These are phyloP conservation scores for Metahyphopichia silvanorum DNA, from an alignment of 805 yeast genomes.

Conservation along the genomic window DNA sequence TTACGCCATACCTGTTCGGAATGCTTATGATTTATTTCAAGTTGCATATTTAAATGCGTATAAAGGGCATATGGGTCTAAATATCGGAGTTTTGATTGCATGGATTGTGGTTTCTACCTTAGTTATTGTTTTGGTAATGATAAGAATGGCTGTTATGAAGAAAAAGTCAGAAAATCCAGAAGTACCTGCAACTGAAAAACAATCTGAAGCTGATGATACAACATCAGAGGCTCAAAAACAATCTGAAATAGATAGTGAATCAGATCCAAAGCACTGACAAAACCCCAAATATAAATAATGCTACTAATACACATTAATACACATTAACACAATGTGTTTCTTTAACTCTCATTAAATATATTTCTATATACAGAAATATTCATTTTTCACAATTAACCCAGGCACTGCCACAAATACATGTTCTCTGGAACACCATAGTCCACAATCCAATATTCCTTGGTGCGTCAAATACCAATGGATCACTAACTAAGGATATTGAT, in stretches of 20 bases:
- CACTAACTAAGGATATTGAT: conserved; percentile 38
- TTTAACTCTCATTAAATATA: neutral
- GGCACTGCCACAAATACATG: conserved; percentile 75
- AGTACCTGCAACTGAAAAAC: conserved; percentile 5
- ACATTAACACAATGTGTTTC: neutral
- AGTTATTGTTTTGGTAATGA: conserved; percentile 24
- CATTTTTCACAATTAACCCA: conserved; percentile 49
- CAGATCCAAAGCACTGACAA: neutral
- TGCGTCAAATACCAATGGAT: conserved; percentile 35
- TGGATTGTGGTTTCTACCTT: conserved; percentile 28
- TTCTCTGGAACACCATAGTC: conserved; percentile 68
- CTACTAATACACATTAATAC: neutral
- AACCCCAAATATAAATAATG: neutral
- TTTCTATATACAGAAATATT: neutral
- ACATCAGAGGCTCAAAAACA: neutral
- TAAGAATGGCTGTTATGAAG: conserved; percentile 12
- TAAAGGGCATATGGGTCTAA: conserved; percentile 32
- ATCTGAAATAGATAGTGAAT: neutral
- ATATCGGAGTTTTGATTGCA: conserved; percentile 27
- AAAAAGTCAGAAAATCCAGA: conserved; percentile 5
- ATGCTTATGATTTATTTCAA: conserved; percentile 27
- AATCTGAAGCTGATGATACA: conserved; percentile 2
- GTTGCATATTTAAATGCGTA: conserved; percentile 30
- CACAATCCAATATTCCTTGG: conserved; percentile 38
- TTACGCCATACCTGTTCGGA: conserved; percentile 24